Base-by-base conservation (phyloP, 1,284 basidiomycete species). In the Taiwanofungus camphoratus region DNA sequence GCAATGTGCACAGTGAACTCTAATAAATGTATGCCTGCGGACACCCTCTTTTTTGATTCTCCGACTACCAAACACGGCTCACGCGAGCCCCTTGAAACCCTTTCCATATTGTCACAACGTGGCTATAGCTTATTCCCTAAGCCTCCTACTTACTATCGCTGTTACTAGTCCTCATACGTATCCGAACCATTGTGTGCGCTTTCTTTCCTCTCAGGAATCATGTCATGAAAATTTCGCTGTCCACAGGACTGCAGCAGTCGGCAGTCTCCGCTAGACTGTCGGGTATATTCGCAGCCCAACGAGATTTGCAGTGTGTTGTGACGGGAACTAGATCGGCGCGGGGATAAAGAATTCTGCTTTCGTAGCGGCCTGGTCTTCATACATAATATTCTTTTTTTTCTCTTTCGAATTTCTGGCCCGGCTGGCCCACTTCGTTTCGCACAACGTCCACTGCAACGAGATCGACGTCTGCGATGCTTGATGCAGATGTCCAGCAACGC, bases 1-100 rank as follows among this genome's bases (percentile, higher is more conserved):
- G 45, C 45, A 51, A 45, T 49, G 54, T 47, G 51, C 47, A 44
- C 51, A 48, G 48, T 42, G 71, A 76, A 73, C 65, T 70, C 67
- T 69, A 69, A 61, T 69, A 70, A 61, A 56, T 55, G 52, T 49
- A 55, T 45, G 46, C 49, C 53, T 61, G 66, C 75, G 73, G 72
- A 72, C 69, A 70, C 75, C 78, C 76, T 71, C 68, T 62, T 69
- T 69, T 63, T 63, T 57, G 46, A 56, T 52, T 48, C 55, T 55
- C 59, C 59, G 59, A 54, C 57, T 51, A 39, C 55, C 46, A 47
- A 21, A 38, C 49, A 41, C 53, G 49, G 50, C 47, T 52, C 47
- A 42, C 41, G 46, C 51, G 36, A 36, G 52, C 52, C 55, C 55
- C 57, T 59, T 59, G 54, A 54, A 54, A 57, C 57, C 20, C 26